These are phyloP conservation scores for Sordariomycetes sp. DNA, from an alignment of 2,329 filamentous ascomycete genomes.

Conservation along the genomic window DNA sequence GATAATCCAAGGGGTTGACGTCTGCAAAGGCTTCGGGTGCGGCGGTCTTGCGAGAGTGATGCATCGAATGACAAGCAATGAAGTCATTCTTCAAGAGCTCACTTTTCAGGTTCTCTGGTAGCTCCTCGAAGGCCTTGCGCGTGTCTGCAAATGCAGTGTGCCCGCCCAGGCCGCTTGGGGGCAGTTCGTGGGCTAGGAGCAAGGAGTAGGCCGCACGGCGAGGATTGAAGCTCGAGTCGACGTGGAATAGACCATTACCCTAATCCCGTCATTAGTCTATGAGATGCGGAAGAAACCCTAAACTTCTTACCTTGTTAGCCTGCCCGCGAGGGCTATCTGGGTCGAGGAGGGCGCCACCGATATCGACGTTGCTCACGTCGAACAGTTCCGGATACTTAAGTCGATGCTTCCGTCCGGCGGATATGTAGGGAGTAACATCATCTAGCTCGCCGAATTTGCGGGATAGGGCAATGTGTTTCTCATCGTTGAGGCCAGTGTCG, in stretches of 20 bases:
- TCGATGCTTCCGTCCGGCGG: slow-evolving; percentile 33
- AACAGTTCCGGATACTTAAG: slow-evolving; percentile 42
- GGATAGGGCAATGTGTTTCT: slow-evolving; percentile 39
- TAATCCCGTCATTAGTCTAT: too few species aligned
- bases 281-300: too few species aligned
- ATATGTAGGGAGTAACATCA: slow-evolving; percentile 39
- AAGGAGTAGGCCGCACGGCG: slow-evolving; percentile 42
- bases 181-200: slow-evolving; percentile 38
- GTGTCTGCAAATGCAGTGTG: slow-evolving; percentile 45
- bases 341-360: too few species aligned
- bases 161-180: slow-evolving; percentile 35
- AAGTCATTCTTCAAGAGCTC: slow-evolving; percentile 28
- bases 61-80: slow-evolving; percentile 39
- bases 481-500: slow-evolving; percentile 38
- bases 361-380: slow-evolving; percentile 49
- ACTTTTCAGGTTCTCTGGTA: slow-evolving; percentile 23
- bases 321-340: slow-evolving; percentile 28
- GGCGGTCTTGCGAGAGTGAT: slow-evolving; percentile 41
- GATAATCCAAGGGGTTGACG: slow-evolving; percentile 26
- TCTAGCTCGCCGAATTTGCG: slow-evolving; percentile 44
- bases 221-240: slow-evolving; percentile 46
- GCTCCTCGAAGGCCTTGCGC: slow-evolving; percentile 37
- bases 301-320: slow-evolving; percentile 28
- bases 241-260: slow-evolving; percentile 44
- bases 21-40: slow-evolving; percentile 37